Conservation (phyloP, 2,329 filamentous ascomycete species). For the Aspergillus novofumigatus region DNA sequence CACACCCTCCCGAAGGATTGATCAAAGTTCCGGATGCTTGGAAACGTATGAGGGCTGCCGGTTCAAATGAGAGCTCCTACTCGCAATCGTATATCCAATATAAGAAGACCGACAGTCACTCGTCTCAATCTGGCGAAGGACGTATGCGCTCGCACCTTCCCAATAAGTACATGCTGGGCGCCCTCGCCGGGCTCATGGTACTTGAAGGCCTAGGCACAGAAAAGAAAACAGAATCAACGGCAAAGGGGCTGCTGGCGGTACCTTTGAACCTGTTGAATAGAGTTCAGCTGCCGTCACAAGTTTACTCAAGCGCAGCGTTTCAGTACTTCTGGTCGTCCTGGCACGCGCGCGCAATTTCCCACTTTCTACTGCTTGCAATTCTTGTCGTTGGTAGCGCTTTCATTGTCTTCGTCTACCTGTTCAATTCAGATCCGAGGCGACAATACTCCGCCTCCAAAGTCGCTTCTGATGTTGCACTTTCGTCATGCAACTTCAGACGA, state of each 20-base stretch:
- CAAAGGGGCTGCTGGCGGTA: conserved; percentile 63
- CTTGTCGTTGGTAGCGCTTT: conserved; percentile 54
- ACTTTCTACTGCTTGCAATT: conserved; percentile 48
- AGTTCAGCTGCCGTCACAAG: conserved; percentile 20
- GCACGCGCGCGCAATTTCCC: conserved; percentile 36
- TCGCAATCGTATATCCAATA: conserved; percentile 39
- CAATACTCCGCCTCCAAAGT: conserved; percentile 41
- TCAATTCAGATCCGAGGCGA: conserved; percentile 56
- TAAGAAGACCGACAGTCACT: conserved; percentile 15
- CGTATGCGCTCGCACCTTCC: conserved; percentile 49
- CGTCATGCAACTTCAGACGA: conserved; percentile 76
- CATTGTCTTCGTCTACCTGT: conserved; percentile 52
- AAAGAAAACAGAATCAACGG: conserved; percentile 59
- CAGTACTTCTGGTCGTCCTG: conserved; percentile 32
- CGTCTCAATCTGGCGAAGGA: conserved; percentile 41
- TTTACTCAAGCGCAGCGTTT: conserved; percentile 22
- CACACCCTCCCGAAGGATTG: conserved; percentile 39
- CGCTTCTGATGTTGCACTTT: conserved; percentile 40
- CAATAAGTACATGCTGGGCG: conserved; percentile 86
- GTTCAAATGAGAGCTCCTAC: conserved; percentile 30
- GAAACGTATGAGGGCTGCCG: conserved; percentile 37
- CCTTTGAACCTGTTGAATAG: conserved; percentile 56
- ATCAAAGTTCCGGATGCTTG: conserved; percentile 43
- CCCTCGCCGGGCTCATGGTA: conserved; percentile 87
- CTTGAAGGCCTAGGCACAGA: conserved; percentile 72